Percentiles rank a stretch among this genome's conserved stretches.
phyloP scores from a whole-genome alignment of 2,329 filamentous ascomycete species.

The Colletotrichum lini region DNA sequence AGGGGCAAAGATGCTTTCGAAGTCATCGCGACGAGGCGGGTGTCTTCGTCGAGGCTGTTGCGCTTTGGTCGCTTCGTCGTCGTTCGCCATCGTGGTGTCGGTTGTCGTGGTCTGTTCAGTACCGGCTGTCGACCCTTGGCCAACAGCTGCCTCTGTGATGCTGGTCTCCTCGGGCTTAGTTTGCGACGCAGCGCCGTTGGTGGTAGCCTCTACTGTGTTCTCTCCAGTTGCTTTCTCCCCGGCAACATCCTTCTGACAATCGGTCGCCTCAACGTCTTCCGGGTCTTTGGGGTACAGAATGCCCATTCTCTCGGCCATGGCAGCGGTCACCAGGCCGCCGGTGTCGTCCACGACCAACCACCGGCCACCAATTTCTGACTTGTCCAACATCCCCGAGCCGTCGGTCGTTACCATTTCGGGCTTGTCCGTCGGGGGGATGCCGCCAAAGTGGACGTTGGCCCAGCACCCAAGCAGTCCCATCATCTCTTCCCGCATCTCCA shows the following conservation, averaged over 20 bases:
- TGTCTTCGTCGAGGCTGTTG: conserved; percentile 22
- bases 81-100: conserved; percentile 5
- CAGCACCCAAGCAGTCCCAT: conserved; percentile 84
- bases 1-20: conserved; percentile 75
- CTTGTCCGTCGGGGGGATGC: conserved; percentile 50
- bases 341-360: conserved; percentile 93
- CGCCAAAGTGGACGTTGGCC: conserved; percentile 88
- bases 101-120: conserved; percentile 5
- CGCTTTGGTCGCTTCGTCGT: conserved; percentile 21
- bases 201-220: conserved; percentile 15
- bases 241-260: conserved; percentile 43
- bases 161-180: conserved; percentile 8
- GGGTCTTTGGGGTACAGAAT: conserved; percentile 71
- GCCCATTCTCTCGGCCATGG: conserved; percentile 90
- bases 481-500: conserved; percentile 52
- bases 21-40: conserved; percentile 57
- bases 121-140: conserved; percentile 7
- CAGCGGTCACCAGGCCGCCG: conserved; percentile 84
- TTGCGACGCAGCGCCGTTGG: not conserved
- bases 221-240: conserved; percentile 33
- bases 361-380: conserved; percentile 57
- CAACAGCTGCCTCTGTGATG: conserved; percentile 8
- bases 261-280: conserved; percentile 48
- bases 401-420: conserved; percentile 44
- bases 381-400: conserved; percentile 83